Evolutionary conservation across 2,329 filamentous ascomycete species (phyloP), one percentile per base, ranked within the genome.

Genomic region (Parasarocladium wereldwijsianum): DNA sequence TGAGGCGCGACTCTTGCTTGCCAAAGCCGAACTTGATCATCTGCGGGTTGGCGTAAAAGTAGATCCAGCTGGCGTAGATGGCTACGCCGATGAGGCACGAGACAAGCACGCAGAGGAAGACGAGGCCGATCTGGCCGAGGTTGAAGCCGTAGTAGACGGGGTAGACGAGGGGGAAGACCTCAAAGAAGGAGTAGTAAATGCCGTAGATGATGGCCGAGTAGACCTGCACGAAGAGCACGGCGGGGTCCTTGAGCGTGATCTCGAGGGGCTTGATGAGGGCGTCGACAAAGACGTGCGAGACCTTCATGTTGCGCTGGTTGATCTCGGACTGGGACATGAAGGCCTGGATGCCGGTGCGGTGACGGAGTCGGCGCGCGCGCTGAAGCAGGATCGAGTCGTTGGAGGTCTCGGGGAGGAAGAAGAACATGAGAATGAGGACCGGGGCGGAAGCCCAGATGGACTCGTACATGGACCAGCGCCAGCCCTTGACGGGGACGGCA

Each of bases 101-200:
- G n/a, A 75, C 59, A 16, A 72, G 52, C 41, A 76, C 60, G 38
- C 63, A 67, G 28, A 71, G 52, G 54, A 77, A 77, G 25, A 72
- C 62, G 8, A 76, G 58, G 17, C 71, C 70, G 36, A 67, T 51
- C 38, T 70, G 45, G 18, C 70, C 70, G 3, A 66, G 49, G 34
- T 58, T 64, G 62, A 79, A 75, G 43, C 53, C 47, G 49, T 79
- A 78, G 41, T 63, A 54, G 22, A 58, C 58, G 3, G 61, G 58
- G 45, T 73, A 79, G 32, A 77, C 70, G 10, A 75, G 52, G 4
- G 72, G 71, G 47, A 78, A 77, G n/a, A 66, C 66, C 41, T 77
- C 72, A 43, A 78, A 78, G 48, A 57, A 77, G 24, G 57, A 62
- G 42, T 70, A 70, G 54, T 70, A 72, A 43, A 70, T 72, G 31